A percentile compares a stretch with the other conserved stretches of the same genome.
Evolutionary conservation across 345 rosid genomes (phyloP).

Genomic region (Melaleuca quinquenervia): DNA sequence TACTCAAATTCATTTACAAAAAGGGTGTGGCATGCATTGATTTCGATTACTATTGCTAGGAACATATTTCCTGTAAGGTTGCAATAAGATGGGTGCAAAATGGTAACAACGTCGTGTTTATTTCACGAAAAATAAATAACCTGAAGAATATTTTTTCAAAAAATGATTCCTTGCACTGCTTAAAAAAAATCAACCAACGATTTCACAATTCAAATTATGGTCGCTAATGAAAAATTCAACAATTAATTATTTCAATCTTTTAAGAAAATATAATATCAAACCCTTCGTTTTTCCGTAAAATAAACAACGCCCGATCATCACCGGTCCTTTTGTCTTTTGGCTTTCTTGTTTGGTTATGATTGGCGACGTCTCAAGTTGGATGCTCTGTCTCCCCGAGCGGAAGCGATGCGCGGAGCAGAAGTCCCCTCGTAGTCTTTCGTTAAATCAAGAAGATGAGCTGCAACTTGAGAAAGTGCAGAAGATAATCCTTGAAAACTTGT

Average conservation of each 20-base stretch:
- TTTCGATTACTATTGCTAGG: neutral
- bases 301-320: fast-evolving
- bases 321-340: neutral
- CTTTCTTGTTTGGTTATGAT: neutral
- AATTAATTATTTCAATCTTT: neutral
- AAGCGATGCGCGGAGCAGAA: neutral
- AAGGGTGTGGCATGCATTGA: neutral
- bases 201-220: neutral
- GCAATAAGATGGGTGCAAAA: no score
- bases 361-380: neutral
- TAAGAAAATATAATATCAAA: neutral
- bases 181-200: neutral
- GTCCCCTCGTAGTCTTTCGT: neutral
- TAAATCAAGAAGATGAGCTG: neutral
- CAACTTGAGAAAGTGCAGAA: neutral
- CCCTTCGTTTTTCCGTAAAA: neutral
- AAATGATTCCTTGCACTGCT: neutral
- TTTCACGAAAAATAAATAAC: neutral
- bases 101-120: fast-evolving
- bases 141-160: neutral
- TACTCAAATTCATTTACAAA: neutral
- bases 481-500: neutral
- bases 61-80: no score
- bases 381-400: neutral
- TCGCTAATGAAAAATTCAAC: neutral